Evolutionary conservation across 2,329 filamentous ascomycete species (phyloP).

Genomic region (Penicillium crustosum): DNA sequence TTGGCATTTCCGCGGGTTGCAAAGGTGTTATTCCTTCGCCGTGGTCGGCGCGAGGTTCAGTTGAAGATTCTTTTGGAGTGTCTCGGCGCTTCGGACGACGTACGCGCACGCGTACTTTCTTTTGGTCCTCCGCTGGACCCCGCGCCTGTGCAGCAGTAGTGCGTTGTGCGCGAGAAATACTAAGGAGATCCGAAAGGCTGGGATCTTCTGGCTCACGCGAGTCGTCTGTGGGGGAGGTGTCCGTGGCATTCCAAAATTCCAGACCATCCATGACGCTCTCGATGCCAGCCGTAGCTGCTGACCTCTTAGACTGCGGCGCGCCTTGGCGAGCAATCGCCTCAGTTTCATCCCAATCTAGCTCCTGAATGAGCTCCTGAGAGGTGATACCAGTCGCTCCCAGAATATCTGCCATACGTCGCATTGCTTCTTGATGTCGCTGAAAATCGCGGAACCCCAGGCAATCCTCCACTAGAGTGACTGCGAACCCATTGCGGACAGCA

Average conservation of each 20-base stretch:
- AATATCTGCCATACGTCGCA: slow-evolving; percentile 69
- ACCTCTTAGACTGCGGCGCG: slow-evolving; percentile 15
- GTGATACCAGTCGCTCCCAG: slow-evolving; percentile 69
- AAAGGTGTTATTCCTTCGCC: neutral
- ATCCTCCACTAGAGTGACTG: slow-evolving; percentile 84
- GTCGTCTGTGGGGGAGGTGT: slow-evolving; percentile 8
- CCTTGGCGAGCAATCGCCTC: slow-evolving; percentile 36
- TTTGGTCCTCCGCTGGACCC: slow-evolving; percentile 16
- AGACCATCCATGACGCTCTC: slow-evolving; percentile 39
- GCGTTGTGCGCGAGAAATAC: slow-evolving; percentile 13
- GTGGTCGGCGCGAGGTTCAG: neutral
- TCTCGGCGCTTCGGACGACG: slow-evolving; percentile 30
- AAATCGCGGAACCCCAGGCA: slow-evolving; percentile 79
- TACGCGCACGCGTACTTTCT: slow-evolving; percentile 26
- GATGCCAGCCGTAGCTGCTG: slow-evolving; percentile 31
- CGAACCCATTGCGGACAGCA: slow-evolving; percentile 80
- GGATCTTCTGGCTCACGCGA: slow-evolving; percentile 7
- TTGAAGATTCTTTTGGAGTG: slow-evolving; percentile 12
- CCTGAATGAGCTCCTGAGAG: slow-evolving; percentile 59
- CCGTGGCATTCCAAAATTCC: slow-evolving; percentile 26
- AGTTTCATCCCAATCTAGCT: slow-evolving; percentile 44
- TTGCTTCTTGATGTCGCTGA: slow-evolving; percentile 66
- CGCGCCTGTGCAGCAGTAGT: slow-evolving; percentile 8
- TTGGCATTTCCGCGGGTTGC: neutral
- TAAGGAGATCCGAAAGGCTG: slow-evolving; percentile 22